These are phyloP conservation scores for Fusarium sp. DNA, from an alignment of 2,329 filamentous ascomycete genomes.

Conservation along the genomic window DNA sequence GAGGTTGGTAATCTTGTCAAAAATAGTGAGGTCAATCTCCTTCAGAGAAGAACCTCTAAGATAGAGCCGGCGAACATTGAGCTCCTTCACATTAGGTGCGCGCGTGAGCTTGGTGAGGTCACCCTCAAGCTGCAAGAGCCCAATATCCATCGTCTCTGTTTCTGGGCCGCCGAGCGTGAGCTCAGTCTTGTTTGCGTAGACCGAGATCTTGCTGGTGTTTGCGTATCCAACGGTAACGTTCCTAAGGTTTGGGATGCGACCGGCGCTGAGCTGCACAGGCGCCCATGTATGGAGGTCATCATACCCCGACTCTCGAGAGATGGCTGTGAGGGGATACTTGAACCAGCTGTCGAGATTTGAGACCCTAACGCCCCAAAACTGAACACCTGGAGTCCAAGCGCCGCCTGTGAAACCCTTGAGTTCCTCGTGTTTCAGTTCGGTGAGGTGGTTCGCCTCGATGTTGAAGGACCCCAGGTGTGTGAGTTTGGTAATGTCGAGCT, in stretches of 20 bases:
- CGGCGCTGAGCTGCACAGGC: constrained; percentile 1
- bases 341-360: constrained; percentile 32
- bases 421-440: constrained; percentile 14
- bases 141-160: constrained; percentile 14
- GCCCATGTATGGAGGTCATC: neutral
- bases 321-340: constrained; percentile 26
- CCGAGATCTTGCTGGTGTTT: constrained; percentile 1
- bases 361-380: constrained; percentile 6
- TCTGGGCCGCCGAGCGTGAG: constrained; percentile 18
- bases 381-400: constrained; percentile 1
- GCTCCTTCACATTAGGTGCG: constrained; percentile 7
- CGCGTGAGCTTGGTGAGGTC: constrained; percentile 12
- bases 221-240: constrained; percentile 26
- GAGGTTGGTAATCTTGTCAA: constrained; percentile 15
- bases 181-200: constrained; percentile 2
- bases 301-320: neutral
- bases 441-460: constrained; percentile 22
- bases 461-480: constrained; percentile 9
- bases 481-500: constrained; percentile 28
- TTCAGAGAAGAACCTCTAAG: neutral
- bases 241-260: constrained; percentile 16
- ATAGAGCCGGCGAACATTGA: constrained; percentile 2
- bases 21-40: constrained; percentile 16
- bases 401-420: constrained; percentile 22
- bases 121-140: constrained; percentile 4